Evolutionary conservation across 495 filamentous ascomycete genomes (phyloP).

Genomic region (Podospora fimiseda): DNA sequence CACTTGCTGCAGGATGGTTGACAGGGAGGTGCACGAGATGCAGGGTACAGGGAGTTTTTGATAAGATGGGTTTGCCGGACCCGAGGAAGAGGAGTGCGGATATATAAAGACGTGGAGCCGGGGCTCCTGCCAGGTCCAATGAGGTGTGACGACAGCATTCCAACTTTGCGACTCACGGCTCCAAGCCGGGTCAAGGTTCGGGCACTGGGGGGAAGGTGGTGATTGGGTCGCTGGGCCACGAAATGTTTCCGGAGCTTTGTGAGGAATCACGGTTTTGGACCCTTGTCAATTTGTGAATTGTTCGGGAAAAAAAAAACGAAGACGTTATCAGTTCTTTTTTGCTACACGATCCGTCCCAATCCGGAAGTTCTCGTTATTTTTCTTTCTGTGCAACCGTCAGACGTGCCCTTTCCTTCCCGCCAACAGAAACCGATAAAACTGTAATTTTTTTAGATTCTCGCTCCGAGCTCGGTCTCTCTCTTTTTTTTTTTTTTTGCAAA

Average conservation of each 20-base stretch:
- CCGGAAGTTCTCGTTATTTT: not conserved
- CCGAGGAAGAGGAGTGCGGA: conserved; percentile 21
- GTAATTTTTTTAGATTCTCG: not conserved
- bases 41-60: conserved; percentile 3
- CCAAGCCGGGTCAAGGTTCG: conserved; percentile 10
- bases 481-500: too few species aligned
- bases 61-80: conserved; percentile 17
- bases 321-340: not conserved
- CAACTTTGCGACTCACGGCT: conserved; percentile 11
- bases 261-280: conserved; percentile 2
- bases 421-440: not conserved
- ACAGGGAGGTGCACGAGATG: not conserved
- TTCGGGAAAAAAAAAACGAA: too few species aligned
- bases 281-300: conserved; percentile 17
- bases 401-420: not conserved
- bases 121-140: conserved; percentile 14
- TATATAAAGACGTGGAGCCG: conserved; percentile 25
- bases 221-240: conserved; percentile 26
- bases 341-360: not conserved
- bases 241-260: conserved; percentile 32
- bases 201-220: conserved; percentile 22
- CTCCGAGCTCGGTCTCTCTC: too few species aligned
- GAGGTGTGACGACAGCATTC: conserved; percentile 26
- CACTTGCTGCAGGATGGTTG: conserved; percentile 27
- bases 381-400: not conserved